Evolutionary conservation across 306 rosid genomes (phyloP).

Genomic region (Malus domestica): DNA sequence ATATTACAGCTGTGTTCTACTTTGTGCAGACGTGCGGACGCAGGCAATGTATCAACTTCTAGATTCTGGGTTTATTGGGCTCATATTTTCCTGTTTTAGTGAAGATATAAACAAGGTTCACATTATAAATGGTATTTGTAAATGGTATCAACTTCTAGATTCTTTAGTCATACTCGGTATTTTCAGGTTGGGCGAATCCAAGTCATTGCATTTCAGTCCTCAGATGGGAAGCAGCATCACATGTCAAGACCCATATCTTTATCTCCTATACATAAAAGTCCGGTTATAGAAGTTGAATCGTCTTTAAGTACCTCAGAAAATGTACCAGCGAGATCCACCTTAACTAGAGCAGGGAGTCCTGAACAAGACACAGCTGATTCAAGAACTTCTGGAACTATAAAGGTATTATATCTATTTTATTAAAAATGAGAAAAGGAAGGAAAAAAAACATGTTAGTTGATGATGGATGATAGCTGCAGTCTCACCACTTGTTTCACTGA

Average conservation of each 20-base stretch:
- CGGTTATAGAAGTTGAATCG: constrained; percentile 81
- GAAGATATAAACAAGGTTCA: constrained; percentile 85
- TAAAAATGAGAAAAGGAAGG: neutral
- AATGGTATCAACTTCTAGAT: neutral
- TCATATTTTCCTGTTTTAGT: constrained; percentile 91
- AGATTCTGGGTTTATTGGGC: constrained; percentile 92
- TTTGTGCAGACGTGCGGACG: constrained; percentile 73
- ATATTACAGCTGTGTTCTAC: neutral
- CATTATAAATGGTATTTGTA: constrained; percentile 10
- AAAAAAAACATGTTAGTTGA: neutral
- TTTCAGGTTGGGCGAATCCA: constrained; percentile 90
- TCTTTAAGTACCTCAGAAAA: constrained; percentile 81
- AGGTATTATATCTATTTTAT: constrained; percentile 38
- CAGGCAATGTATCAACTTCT: constrained; percentile 98
- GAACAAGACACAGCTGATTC: constrained; percentile 84
- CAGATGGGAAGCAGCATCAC: constrained; percentile 79
- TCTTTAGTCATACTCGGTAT: constrained; percentile 2
- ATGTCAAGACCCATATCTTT: constrained; percentile 48
- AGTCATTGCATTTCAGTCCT: constrained; percentile 96
- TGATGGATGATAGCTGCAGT: neutral
- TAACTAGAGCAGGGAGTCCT: constrained; percentile 44
- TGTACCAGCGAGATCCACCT: constrained; percentile 31
- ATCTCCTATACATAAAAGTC: constrained; percentile 57
- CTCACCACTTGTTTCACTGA: neutral
- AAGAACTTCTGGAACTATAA: constrained; percentile 38